These are phyloP conservation scores for Fomitopsis palustris DNA, from an alignment of 1,284 basidiomycete species.

Conservation along the genomic window DNA sequence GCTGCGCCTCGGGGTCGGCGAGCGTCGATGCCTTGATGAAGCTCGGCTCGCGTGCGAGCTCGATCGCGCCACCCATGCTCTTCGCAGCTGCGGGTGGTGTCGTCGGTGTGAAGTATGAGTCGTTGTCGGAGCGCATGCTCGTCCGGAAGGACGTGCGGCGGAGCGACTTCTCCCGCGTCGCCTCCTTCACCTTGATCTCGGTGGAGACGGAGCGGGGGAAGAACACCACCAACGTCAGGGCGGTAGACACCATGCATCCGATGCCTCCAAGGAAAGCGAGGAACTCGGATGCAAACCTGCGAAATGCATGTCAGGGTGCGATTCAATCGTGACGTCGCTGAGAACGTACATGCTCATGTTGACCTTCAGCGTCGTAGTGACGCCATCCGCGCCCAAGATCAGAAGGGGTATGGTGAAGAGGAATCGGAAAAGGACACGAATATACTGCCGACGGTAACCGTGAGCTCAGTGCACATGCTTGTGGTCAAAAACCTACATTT, in stretches of 20 bases:
- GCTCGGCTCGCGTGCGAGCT: neutral
- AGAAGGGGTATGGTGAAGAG: constrained; percentile 61
- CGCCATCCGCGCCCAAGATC: constrained; percentile 65
- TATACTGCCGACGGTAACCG: constrained; percentile 37
- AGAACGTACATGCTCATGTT: constrained; percentile 52
- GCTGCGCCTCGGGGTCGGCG: constrained; percentile 1
- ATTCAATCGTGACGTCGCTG: neutral
- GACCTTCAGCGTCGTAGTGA: constrained; percentile 54
- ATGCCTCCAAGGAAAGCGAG: constrained; percentile 55
- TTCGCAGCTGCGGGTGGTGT: constrained; percentile 1
- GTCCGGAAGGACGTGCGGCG: constrained; percentile 13
- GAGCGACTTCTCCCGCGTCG: constrained; percentile 19
- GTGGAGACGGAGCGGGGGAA: constrained; percentile 69
- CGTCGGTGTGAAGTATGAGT: constrained; percentile 9
- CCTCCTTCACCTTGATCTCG: constrained; percentile 34
- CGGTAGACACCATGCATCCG: constrained; percentile 63
- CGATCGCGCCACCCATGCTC: neutral
- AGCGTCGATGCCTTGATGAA: constrained; percentile 8
- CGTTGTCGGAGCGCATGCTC: constrained; percentile 14
- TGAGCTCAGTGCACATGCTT: neutral
- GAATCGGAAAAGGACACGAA: constrained; percentile 69
- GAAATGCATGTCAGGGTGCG: neutral
- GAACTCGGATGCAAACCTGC: constrained; percentile 46
- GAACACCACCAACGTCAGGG: constrained; percentile 73
- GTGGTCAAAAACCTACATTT: constrained; percentile 47